Evolutionary conservation across 495 filamentous ascomycete species (phyloP), one percentile per base, ranked within the genome.

Genomic region (Penicilliopsis zonata): DNA sequence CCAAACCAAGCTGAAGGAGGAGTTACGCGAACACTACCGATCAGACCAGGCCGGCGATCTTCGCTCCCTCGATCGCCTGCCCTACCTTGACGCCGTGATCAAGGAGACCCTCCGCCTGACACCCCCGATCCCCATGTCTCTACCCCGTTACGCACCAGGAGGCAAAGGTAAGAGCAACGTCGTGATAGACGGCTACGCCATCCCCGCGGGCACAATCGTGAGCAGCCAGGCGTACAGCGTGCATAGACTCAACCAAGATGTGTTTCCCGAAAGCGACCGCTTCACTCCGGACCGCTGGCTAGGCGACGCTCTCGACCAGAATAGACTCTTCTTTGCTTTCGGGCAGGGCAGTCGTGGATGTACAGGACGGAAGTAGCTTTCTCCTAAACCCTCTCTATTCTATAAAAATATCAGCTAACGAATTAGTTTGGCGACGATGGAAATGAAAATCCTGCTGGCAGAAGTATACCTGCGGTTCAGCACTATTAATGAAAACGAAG

Each of bases 251-350:
- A 63, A 78, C 37, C 43, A 57, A 15, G 42, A 44, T 5, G 70
- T 76, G 2, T 78, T 74, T 32, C 62, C 67, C 0, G 49, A 74
- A 0, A 67, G 71, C 0, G 60, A 74, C 18, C 28, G 36, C 9
- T 80, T 80, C 38, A 48, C 53, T 19, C 77, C 78, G 5, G 76
- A 80, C 33, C 57, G 78, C 25, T 83, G 79, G 79, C 46, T 82
- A 26, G 63, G 64, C 5, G 44, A 49, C 1, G 32, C 42, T 9
- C 43, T 33, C 5, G 60, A 69, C 19, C 30, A 52, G 5, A 59
- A 62, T 28, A 49, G 62, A n/a, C 35, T 59, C 23, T 62, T 61
- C 33, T 65, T 62, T 42, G 59, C 64, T 1, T 69, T 68, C 42
- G 44, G 49, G 20, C 40, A 52, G 4, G 66, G 64, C 4, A 47